phyloP scores from a whole-genome alignment of 192 early-diverging fungal species.

The Coemansia sp. region DNA sequence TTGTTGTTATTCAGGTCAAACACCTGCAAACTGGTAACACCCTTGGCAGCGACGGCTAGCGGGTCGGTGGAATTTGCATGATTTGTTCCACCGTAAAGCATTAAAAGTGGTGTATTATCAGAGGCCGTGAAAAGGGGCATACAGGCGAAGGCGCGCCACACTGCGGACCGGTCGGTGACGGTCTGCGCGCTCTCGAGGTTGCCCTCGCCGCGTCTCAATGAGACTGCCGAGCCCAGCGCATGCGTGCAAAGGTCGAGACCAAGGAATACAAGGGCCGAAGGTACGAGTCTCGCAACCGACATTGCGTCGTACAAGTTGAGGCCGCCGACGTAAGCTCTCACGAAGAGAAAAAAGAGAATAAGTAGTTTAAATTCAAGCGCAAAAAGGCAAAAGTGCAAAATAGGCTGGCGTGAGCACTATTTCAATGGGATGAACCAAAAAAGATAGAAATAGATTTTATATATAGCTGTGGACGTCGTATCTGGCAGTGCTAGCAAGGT shows the following conservation, averaged over 20 bases:
- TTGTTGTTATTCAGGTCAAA: conserved; percentile 48
- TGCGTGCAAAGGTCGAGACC: conserved; percentile 1
- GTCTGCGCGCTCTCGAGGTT: conserved; percentile 39
- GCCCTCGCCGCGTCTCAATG: conserved; percentile 26
- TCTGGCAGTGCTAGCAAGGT: background rate
- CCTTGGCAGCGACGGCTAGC: conserved; percentile 29
- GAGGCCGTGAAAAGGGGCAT: conserved; percentile 49
- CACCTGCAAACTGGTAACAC: conserved; percentile 29
- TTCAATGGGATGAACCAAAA: no score
- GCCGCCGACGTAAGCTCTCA: background rate
- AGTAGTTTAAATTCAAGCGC: background rate
- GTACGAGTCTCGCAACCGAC: background rate
- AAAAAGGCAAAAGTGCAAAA: background rate
- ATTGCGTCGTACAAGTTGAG: conserved; percentile 1
- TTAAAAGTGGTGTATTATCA: conserved; percentile 37
- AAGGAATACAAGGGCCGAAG: background rate
- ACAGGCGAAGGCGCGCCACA: conserved; percentile 51
- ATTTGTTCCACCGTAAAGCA: conserved; percentile 56
- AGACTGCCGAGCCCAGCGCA: background rate
- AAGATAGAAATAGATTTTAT: background rate
- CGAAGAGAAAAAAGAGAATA: background rate
- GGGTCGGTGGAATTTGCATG: conserved; percentile 25
- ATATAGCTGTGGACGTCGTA: background rate
- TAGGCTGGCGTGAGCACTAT: background rate
- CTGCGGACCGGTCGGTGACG: conserved; percentile 28